phyloP scores from a whole-genome alignment of 1,284 basidiomycete species.

The Cystobasidium slooffiae region DNA sequence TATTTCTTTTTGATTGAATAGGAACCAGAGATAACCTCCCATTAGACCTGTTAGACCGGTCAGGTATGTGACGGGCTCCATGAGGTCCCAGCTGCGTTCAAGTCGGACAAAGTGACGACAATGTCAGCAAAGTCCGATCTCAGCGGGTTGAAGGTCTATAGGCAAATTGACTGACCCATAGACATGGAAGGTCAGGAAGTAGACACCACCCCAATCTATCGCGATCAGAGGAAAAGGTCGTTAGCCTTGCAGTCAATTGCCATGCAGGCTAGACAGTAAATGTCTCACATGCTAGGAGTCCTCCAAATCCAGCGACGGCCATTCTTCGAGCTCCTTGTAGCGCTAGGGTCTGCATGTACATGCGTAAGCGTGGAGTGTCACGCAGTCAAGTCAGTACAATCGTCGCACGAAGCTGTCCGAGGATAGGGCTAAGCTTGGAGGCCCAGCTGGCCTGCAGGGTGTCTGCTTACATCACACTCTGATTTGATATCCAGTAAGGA shows the following conservation, averaged over 20 bases:
- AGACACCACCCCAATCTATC: slow-evolving; percentile 40
- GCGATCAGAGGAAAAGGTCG: not conserved
- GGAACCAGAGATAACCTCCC: slow-evolving; percentile 40
- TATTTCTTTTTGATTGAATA: slow-evolving; percentile 38
- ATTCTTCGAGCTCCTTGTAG: slow-evolving; percentile 35
- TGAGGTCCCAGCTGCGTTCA: slow-evolving; percentile 32
- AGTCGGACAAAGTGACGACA: too few relatives aligned
- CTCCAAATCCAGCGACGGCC: slow-evolving; percentile 42
- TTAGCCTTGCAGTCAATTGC: not conserved
- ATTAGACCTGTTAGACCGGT: slow-evolving; percentile 43
- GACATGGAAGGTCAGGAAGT: slow-evolving; percentile 33
- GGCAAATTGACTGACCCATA: slow-evolving; percentile 5
- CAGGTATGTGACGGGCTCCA: slow-evolving; percentile 42
- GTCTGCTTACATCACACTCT: slow-evolving; percentile 41
- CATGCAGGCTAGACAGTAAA: not conserved
- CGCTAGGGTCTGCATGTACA: slow-evolving; percentile 11
- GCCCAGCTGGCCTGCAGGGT: not conserved
- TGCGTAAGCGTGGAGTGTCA: not conserved
- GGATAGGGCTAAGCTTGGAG: not conserved
- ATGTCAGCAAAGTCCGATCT: not conserved
- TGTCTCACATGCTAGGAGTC: slow-evolving; percentile 29
- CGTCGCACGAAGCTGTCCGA: not conserved
- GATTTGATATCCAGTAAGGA: slow-evolving; percentile 41
- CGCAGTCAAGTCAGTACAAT: not conserved
- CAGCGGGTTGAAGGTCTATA: not conserved